These are phyloP conservation scores for Houttuynia cordata DNA, from an alignment of 164 flowering plant species.

Conservation along the genomic window DNA sequence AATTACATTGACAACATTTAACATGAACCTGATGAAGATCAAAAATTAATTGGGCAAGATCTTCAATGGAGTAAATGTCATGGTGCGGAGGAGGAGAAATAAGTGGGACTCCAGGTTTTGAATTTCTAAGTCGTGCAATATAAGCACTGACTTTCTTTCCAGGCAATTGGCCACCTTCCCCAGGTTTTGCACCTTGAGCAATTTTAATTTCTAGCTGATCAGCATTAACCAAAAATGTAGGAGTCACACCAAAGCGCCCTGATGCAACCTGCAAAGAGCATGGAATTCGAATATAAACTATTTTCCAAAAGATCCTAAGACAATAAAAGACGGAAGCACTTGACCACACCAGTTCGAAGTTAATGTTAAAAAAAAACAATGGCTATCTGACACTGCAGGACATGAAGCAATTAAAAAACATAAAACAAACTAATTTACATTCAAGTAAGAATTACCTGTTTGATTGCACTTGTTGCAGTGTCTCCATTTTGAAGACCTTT, in stretches of 20 bases:
- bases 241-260: slow-evolving; percentile 99
- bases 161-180: slow-evolving; percentile 99
- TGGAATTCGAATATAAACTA: not conserved
- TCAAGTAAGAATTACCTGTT: slow-evolving; percentile 47
- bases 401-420: too few species aligned
- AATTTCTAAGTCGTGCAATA: slow-evolving; percentile 90
- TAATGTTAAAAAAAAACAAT: too few species aligned
- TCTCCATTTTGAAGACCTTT: slow-evolving; percentile 99
- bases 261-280: slow-evolving; percentile 76
- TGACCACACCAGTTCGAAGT: too few species aligned
- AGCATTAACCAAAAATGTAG: slow-evolving; percentile 94
- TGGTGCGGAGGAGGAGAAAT: slow-evolving; percentile 99
- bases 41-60: slow-evolving; percentile 93
- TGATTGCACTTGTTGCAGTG: slow-evolving; percentile 98
- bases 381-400: too few species aligned
- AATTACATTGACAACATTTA: not conserved
- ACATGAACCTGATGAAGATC: slow-evolving; percentile 92
- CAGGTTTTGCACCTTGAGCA: slow-evolving; percentile 99
- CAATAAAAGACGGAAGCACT: too few species aligned
- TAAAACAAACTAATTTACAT: not conserved
- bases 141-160: slow-evolving; percentile 99
- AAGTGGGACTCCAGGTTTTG: slow-evolving; percentile 99
- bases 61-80: slow-evolving; percentile 98
- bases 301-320: not conserved
- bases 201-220: slow-evolving; percentile 96